Conservation (phyloP, 1,139 yeast genomes). For the Pichia sp. region DNA sequence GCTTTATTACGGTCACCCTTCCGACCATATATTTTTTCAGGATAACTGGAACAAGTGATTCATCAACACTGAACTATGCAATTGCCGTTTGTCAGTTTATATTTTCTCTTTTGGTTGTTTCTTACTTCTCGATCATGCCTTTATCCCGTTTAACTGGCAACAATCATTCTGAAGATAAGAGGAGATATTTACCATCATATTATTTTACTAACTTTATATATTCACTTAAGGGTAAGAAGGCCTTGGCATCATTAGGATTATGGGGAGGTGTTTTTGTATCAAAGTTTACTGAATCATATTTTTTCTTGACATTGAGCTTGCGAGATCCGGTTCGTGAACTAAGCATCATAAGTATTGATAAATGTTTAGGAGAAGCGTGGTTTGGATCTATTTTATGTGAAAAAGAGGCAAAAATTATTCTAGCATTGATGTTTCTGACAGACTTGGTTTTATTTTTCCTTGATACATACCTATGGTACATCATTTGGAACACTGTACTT, state of each 20-base stretch:
- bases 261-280: conserved; percentile 46
- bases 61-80: conserved; percentile 34
- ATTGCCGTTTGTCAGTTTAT: conserved; percentile 44
- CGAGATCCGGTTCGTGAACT: conserved; percentile 48
- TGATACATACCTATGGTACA: conserved; percentile 55
- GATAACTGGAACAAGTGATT: conserved; percentile 29
- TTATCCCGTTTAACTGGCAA: conserved; percentile 41
- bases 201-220: conserved; percentile 39
- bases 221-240: conserved; percentile 37
- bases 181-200: conserved; percentile 35
- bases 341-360: conserved; percentile 36
- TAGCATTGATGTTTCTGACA: conserved; percentile 37
- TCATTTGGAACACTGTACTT: conserved; percentile 48
- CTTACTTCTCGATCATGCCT: conserved; percentile 46
- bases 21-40: conserved; percentile 44
- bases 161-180: conserved; percentile 27
- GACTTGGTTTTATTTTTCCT: conserved; percentile 47
- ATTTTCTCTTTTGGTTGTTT: conserved; percentile 39
- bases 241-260: conserved; percentile 41
- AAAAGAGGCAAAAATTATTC: conserved; percentile 39
- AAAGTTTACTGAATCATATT: conserved; percentile 48
- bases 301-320: conserved; percentile 45
- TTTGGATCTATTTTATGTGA: conserved; percentile 40
- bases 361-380: conserved; percentile 43
- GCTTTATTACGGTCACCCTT: conserved; percentile 33